phyloP scores from a whole-genome alignment of 2,329 filamentous ascomycete genomes.

The Alternaria arborescens region DNA sequence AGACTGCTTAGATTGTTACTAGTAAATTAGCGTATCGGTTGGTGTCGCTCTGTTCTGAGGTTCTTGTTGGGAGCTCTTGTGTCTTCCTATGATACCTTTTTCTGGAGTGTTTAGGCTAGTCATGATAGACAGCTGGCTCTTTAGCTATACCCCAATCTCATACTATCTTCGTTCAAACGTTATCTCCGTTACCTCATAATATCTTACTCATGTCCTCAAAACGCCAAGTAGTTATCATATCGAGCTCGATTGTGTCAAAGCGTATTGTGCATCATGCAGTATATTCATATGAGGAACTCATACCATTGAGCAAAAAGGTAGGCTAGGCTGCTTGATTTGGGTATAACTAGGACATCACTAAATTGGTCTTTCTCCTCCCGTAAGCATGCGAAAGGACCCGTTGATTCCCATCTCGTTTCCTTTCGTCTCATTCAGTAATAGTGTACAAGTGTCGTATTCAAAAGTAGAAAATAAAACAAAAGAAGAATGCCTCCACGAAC shows the following conservation, averaged over 20 bases:
- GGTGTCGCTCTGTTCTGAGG: background rate
- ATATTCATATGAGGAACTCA: background rate
- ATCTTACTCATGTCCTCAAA: background rate
- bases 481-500: background rate
- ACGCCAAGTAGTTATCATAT: background rate
- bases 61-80: background rate
- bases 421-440: background rate
- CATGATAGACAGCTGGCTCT: background rate
- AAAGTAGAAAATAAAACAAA: background rate
- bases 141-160: background rate
- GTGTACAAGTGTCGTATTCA: background rate
- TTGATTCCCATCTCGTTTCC: background rate
- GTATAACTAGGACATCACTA: background rate
- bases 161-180: background rate
- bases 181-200: background rate
- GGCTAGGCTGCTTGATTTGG: background rate
- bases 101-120: background rate
- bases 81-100: background rate
- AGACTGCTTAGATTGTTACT: background rate
- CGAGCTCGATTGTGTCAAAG: background rate
- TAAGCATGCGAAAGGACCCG: background rate
- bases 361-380: background rate
- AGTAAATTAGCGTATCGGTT: background rate
- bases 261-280: background rate
- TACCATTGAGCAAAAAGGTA: background rate